Evolutionary conservation across 108 stramenopile genomes (phyloP), one percentile per base, ranked within the genome.

Genomic region (Skeletonema grethae): DNA sequence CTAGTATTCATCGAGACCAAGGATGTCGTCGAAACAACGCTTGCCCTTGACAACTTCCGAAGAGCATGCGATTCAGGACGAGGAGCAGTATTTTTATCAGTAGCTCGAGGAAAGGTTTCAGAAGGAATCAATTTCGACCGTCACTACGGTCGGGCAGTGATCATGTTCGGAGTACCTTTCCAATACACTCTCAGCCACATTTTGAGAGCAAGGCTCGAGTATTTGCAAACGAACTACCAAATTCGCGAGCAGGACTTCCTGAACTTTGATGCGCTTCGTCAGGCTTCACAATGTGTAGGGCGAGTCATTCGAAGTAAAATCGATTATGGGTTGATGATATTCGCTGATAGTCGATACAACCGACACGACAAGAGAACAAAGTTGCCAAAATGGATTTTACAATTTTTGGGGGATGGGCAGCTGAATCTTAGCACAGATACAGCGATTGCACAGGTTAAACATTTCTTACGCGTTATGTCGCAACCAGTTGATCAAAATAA

Each of bases 41-140:
- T 99, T 53, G 98, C 99, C 2, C 75, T 99, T 12, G 97, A 98
- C 70, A 98, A 99, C 70, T 99, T 89, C 86, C 89, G 96, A 53
- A 79, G 95, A 43, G 99, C 99, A 5, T 98, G 98, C 69, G 99
- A 99, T 84, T 95, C 87, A 56, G 99, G 99, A 20, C 88, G 98
- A 5, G 99, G 99, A 7, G 99, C 98, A 7, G 95, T 99, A 7
- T 99, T 99, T 80, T 75, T 99, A 36, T 99, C 98, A 4, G 97
- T 99, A 53, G 99, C 99, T 12, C 79, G 99, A 60, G 99, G 99
- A 72, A 98, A 99, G 94, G 97, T 99, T 11, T 98, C 99, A 7
- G 99, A 99, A 69, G 99, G 99, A 28, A 99, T 99, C 77, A 98
- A 99, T 80, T 99, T 99, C 80, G 99, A 99, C 76, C 86, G 98